Evolutionary conservation across 2,329 filamentous ascomycete species (phyloP), one percentile per base, ranked within the genome.

Genomic region (Aspergillus intermedius): DNA sequence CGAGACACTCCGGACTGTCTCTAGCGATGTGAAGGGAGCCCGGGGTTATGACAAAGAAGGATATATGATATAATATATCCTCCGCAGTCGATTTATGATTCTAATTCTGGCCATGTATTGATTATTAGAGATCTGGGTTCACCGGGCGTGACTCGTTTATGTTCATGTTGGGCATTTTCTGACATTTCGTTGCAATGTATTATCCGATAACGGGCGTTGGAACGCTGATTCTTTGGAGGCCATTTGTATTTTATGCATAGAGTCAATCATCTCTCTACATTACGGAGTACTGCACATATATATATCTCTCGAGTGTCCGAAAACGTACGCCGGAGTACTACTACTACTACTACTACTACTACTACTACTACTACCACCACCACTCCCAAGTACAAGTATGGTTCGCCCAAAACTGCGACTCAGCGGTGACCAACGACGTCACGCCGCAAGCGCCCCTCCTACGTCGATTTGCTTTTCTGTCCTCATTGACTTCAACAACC

Each of bases 381-480:
- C 17, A 19, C 17, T 19, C 17, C 17, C 17, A 22, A 22, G 10
- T 30, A 30, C 25, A 30, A 28, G n/a, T 42, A 32, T 53, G 48
- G 55, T 56, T 53, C 52, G 58, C 56, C 55, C 44, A 54, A 19
- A 12, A 15, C 19, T 40, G 37, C 17, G 5, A 17, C 15, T 19
- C 50, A 44, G 44, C 41, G 47, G 47, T 51, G 54, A 48, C 54
- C 55, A 56, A 62, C 62, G 62, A 65, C 62, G 62, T 65, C 62
- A 65, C 62, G 39, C 45, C 28, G 37, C 30, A 22, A 42, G 28
- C 35, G 28, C 21, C 39, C 43, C 39, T 43, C 44, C 30, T 35
- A 35, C 46, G 13, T 32, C 42, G 12, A 13, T 32, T 35, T 42
- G 5, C 22, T 34, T 34, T 40, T 28, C 21, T 41, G 5, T 22